Evolutionary conservation across 495 filamentous ascomycete genomes (phyloP).

Genomic region (Penicillium waksmanii): DNA sequence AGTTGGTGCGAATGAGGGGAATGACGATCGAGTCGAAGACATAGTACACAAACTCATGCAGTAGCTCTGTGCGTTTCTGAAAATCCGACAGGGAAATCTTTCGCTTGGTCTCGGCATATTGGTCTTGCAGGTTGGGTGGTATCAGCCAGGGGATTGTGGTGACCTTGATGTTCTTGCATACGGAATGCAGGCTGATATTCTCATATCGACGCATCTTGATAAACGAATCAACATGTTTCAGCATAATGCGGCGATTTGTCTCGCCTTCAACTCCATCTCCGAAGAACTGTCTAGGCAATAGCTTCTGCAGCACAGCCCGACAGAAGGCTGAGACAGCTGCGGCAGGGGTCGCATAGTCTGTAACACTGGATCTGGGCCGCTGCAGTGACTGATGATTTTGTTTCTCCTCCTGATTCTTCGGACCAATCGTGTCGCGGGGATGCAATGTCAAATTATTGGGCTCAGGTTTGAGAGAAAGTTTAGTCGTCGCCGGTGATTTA

Average conservation of each 20-base stretch:
- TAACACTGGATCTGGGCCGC: constrained; percentile 47
- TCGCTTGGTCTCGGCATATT: constrained; percentile 9
- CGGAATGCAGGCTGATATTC: constrained; percentile 54
- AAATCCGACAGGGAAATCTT: constrained; percentile 74
- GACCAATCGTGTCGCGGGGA: background rate
- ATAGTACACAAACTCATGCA: constrained; percentile 88
- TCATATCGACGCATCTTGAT: constrained; percentile 80
- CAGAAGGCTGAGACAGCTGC: constrained; percentile 86
- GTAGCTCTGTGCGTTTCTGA: constrained; percentile 75
- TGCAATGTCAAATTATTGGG: background rate
- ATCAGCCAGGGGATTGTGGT: constrained; percentile 72
- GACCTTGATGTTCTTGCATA: constrained; percentile 49
- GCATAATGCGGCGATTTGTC: constrained; percentile 62
- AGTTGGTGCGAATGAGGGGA: constrained; percentile 82
- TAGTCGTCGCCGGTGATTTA: constrained; percentile 6
- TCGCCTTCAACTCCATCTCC: constrained; percentile 56
- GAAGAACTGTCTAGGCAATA: constrained; percentile 81
- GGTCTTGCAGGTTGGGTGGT: constrained; percentile 41
- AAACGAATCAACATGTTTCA: constrained; percentile 74
- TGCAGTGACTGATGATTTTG: background rate
- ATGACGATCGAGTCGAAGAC: constrained; percentile 89
- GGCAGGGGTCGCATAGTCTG: constrained; percentile 70
- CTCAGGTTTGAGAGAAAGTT: background rate
- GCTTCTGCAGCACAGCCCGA: constrained; percentile 68
- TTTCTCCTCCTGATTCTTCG: background rate